Conservation (phyloP, 2,329 filamentous ascomycete genomes). For the Pseudogymnoascus sp. region DNA sequence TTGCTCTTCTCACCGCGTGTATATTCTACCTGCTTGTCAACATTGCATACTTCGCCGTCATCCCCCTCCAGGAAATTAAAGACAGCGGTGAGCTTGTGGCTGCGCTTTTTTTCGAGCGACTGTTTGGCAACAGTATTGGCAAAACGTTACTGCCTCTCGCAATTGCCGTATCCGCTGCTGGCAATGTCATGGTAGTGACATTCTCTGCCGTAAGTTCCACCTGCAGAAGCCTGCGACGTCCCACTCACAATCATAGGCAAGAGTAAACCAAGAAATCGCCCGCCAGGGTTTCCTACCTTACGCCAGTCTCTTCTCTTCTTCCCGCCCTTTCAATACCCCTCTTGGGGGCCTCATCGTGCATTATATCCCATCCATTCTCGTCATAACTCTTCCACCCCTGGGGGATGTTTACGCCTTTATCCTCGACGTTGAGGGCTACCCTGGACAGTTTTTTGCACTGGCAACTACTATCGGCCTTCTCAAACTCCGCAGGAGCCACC, state of each 20-base stretch:
- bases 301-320: constrained; percentile 29
- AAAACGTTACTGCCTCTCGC: constrained; percentile 39
- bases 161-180: constrained; percentile 40
- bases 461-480: constrained; percentile 25
- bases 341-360: constrained; percentile 45
- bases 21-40: constrained; percentile 51
- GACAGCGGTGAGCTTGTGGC: constrained; percentile 48
- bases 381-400: constrained; percentile 45
- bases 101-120: constrained; percentile 49
- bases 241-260: constrained; percentile 31
- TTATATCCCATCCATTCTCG: constrained; percentile 53
- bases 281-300: constrained; percentile 42
- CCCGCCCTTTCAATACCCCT: constrained; percentile 22
- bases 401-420: constrained; percentile 30
- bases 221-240: background rate
- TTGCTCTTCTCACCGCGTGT: constrained; percentile 46
- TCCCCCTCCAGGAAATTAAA: constrained; percentile 49
- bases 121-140: constrained; percentile 38
- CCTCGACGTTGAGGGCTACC: constrained; percentile 34
- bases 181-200: constrained; percentile 43
- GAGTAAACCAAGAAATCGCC: constrained; percentile 43
- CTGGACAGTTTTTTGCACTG: constrained; percentile 38
- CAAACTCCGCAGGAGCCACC: constrained; percentile 49
- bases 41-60: constrained; percentile 53
- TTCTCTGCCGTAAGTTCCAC: constrained; percentile 46